Base-by-base conservation (phyloP, 1,139 yeast genomes). In the Yamadazyma diddensiae region DNA sequence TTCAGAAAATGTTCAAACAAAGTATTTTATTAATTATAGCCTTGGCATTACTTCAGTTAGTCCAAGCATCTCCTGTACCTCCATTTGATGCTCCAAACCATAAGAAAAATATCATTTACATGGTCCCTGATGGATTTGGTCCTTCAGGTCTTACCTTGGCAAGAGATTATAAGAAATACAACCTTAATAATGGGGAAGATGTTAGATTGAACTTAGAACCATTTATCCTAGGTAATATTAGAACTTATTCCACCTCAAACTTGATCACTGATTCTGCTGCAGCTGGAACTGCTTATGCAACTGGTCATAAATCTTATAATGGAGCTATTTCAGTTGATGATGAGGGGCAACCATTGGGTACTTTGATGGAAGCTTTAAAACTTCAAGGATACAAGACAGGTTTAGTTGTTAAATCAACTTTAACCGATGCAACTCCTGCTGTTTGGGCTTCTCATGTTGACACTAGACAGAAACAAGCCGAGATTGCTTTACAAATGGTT, bases 91-190 rank as follows among this genome's bases (percentile, higher is more conserved):
- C 21, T 5, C 31, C 36, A 3, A 11, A 18, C 24, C 36, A 25
- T 34, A 41, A 34, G 36, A 41, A 60, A 53, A 86, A 86, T 47
- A 72, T 86, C 35, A 82, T 87, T 29, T 83, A 86, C 64, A 79
- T 86, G 77, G 94, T 87, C 14, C 81, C 94, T 2, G 96, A 87
- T 55, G 95, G 96, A 16, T 85, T 86, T 82, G 95, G 95, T 0
- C 94, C 95, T 2, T 82, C 94, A 0, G 80, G 92, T 3, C 56
- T 86, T 38, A 78, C 88, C 5, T 59, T 86, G 52, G 79, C 95
- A 2, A 71, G 95, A 45, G 73, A 81, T 14, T 86, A 72, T 59
- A 70, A 72, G 36, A 92, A 85, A 53, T 62, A 57, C 43, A 59
- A 74, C 30, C 77, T 81, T 33, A 58, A 59, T 3, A 61, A 81